Percentiles rank a stretch among this genome's conserved stretches.
These are phyloP conservation scores for Silene latifolia DNA, from an alignment of 148 eudicot genomes.

Conservation along the genomic window DNA sequence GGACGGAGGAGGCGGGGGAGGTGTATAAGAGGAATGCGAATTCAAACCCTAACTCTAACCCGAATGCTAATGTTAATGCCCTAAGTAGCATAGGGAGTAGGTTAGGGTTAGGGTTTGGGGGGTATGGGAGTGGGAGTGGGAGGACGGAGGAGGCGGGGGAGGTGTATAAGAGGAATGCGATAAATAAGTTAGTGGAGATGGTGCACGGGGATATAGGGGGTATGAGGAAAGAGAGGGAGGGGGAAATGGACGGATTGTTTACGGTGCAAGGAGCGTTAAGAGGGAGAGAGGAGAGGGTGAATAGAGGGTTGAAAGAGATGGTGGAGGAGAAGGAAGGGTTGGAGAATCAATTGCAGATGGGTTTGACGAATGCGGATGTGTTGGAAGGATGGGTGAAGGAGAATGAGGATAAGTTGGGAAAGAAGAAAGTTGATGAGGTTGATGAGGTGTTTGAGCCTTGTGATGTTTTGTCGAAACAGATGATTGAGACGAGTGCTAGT, in stretches of 20 bases:
- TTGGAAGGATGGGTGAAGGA: slow-evolving; percentile 84
- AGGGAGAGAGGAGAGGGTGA: slow-evolving; percentile 48
- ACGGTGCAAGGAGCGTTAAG: slow-evolving; percentile 59
- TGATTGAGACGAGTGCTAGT: slow-evolving; percentile 61
- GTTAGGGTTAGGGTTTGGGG: slow-evolving; percentile 19
- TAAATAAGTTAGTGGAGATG: slow-evolving; percentile 62
- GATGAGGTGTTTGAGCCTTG: slow-evolving; percentile 70
- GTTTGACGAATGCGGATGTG: slow-evolving; percentile 70
- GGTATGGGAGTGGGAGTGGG: slow-evolving; percentile 28
- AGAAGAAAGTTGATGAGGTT: slow-evolving; percentile 32
- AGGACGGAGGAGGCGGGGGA: slow-evolving; percentile 67
- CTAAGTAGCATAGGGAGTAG: too few species aligned
- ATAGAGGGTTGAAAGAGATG: slow-evolving; percentile 70
- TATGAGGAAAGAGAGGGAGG: slow-evolving; percentile 71
- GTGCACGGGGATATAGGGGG: slow-evolving; percentile 58
- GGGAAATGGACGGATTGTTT: slow-evolving; percentile 78
- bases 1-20: too few species aligned
- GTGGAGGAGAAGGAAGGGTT: slow-evolving; percentile 72
- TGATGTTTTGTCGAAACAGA: slow-evolving; percentile 76
- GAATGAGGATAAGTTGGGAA: slow-evolving; percentile 55
- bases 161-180: slow-evolving; percentile 70
- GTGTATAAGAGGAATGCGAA: too few species aligned
- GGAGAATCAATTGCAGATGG: slow-evolving; percentile 83
- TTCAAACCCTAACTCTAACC: too few species aligned
- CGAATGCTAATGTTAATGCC: too few species aligned